Percentiles rank a stretch among this genome's conserved stretches.
Evolutionary conservation across 192 early-diverging fungal genomes (phyloP).

Genomic region (Oehlia diaphana): DNA sequence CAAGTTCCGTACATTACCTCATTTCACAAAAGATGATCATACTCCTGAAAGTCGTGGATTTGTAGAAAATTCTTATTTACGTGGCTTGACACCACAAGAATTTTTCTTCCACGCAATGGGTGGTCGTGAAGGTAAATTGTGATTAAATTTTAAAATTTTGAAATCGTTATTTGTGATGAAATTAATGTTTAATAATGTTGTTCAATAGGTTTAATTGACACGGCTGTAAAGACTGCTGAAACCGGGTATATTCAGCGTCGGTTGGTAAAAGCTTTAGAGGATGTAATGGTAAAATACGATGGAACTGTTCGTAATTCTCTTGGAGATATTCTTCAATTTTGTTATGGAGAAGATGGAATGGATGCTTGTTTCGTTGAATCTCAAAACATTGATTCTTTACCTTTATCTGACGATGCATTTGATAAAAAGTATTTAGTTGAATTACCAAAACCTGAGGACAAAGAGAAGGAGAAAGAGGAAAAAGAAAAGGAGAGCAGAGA

Average conservation of each 20-base stretch:
- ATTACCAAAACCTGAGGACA: constrained; percentile 56
- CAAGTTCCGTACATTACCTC: constrained; percentile 92
- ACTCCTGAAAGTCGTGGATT: constrained; percentile 88
- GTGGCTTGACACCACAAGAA: constrained; percentile 95
- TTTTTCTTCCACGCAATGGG: constrained; percentile 99
- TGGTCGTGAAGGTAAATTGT: constrained; percentile 85
- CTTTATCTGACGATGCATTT: constrained; percentile 68
- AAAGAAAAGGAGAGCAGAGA: constrained; percentile 49
- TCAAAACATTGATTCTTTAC: constrained; percentile 75
- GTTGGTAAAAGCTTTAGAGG: constrained; percentile 96
- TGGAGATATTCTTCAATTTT: constrained; percentile 93
- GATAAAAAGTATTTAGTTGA: constrained; percentile 82
- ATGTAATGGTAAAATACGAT: constrained; percentile 97
- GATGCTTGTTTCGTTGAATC: constrained; percentile 87
- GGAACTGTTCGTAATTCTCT: constrained; percentile 94
- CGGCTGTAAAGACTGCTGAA: constrained; percentile 99
- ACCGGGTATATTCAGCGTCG: constrained; percentile 99
- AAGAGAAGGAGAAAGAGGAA: constrained; percentile 76
- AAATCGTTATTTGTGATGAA: background rate
- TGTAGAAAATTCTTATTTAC: constrained; percentile 86
- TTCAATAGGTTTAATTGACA: constrained; percentile 86
- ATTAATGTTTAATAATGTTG: background rate
- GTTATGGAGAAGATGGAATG: constrained; percentile 99
- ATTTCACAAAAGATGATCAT: constrained; percentile 97
- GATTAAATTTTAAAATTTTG: constrained; percentile 9